Conservation (phyloP, 1,284 basidiomycete species). For the Megacollybia platyphylla region DNA sequence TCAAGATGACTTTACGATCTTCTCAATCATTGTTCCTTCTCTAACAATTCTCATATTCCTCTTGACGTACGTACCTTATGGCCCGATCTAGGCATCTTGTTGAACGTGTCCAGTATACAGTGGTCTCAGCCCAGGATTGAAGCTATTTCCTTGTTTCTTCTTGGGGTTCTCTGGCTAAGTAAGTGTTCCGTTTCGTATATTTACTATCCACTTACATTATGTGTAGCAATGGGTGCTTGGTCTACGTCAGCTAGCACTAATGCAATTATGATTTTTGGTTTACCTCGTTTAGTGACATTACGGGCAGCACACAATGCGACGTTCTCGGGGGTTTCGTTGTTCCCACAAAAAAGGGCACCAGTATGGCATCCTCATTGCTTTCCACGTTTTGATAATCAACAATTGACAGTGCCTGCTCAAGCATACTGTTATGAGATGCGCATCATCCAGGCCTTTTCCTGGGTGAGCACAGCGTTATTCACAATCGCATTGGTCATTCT, state of each 20-base stretch:
- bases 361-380: conserved; percentile 22
- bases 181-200: conserved; percentile 12
- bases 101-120: conserved; percentile 32
- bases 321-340: conserved; percentile 28
- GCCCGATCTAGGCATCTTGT: neutral
- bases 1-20: conserved; percentile 57
- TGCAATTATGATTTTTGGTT: conserved; percentile 4
- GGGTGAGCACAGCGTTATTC: conserved; percentile 55
- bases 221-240: conserved; percentile 61
- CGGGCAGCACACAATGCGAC: conserved; percentile 55
- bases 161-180: conserved; percentile 60
- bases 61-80: conserved; percentile 28
- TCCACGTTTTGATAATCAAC: conserved; percentile 5
- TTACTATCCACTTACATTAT: conserved; percentile 4
- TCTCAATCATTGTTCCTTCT: conserved; percentile 49
- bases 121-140: conserved; percentile 59
- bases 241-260: conserved; percentile 23
- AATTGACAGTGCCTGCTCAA: conserved; percentile 34
- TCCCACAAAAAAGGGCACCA: conserved; percentile 39
- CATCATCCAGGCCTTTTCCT: conserved; percentile 65
- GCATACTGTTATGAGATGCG: conserved; percentile 68
- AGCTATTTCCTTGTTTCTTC: conserved; percentile 35
- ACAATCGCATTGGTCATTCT: conserved; percentile 25
- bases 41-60: conserved; percentile 48
- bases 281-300: conserved; percentile 37